A percentile compares a stretch with the other conserved stretches of the same genome.
phyloP scores from a whole-genome alignment of 2,329 filamentous ascomycete species.

The Stemphylium beticola region DNA sequence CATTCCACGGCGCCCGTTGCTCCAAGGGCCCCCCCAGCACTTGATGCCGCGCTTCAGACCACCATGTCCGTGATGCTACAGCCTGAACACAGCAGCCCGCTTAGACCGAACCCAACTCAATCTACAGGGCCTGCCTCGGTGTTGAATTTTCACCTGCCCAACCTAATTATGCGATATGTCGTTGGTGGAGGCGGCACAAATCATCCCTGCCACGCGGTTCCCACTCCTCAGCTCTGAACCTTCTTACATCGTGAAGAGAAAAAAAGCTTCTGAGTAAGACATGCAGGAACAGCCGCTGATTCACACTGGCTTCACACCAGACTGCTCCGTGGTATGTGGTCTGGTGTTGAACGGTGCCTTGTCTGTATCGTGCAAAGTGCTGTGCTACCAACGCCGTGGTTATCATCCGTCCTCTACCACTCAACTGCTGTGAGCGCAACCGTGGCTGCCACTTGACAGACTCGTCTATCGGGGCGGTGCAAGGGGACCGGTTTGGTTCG shows the following conservation, averaged over 20 bases:
- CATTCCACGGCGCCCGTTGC: slow-evolving; percentile 19
- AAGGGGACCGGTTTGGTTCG: slow-evolving; percentile 20
- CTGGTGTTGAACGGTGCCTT: slow-evolving; percentile 11
- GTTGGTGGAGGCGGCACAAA: slow-evolving; percentile 30
- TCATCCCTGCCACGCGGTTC: slow-evolving; percentile 8
- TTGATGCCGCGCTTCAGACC: too few species aligned
- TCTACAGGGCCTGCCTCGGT: slow-evolving; percentile 3
- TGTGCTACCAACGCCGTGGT: slow-evolving; percentile 26
- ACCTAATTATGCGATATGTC: slow-evolving; percentile 20
- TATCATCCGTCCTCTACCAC: slow-evolving; percentile 25
- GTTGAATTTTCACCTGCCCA: slow-evolving; percentile 28
- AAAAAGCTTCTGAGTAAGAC: slow-evolving; percentile 26
- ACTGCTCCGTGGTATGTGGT: not conserved
- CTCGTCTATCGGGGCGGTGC: slow-evolving; percentile 27
- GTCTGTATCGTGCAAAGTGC: slow-evolving; percentile 8
- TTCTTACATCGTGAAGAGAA: slow-evolving; percentile 1
- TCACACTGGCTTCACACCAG: slow-evolving; percentile 5
- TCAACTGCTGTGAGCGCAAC: slow-evolving; percentile 26
- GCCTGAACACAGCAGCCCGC: slow-evolving; percentile 8
- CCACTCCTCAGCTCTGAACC: slow-evolving; percentile 13
- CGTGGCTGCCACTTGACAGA: slow-evolving; percentile 32
- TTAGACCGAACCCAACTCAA: slow-evolving; percentile 12
- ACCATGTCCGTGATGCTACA: too few species aligned
- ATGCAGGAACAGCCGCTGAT: slow-evolving; percentile 33
- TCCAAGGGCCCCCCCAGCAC: slow-evolving; percentile 18